These are phyloP conservation scores for Capsella rubella DNA, from an alignment of 441 rosid genomes.

Conservation along the genomic window DNA sequence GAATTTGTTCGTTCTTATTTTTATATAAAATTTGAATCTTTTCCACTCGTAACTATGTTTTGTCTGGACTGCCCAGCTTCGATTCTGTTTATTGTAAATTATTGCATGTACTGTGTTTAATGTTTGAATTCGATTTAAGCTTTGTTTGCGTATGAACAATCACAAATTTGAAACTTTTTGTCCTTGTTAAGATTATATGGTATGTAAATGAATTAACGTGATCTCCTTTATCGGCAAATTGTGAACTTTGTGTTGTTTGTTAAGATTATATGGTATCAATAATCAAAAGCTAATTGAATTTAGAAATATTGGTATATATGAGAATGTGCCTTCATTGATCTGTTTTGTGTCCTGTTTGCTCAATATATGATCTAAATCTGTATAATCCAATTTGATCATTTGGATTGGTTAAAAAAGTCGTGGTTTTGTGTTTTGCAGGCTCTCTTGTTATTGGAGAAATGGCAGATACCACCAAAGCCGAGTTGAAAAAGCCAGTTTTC, in stretches of 20 bases:
- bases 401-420: background rate
- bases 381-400: background rate
- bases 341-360: background rate
- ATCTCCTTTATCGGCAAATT: background rate
- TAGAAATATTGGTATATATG: background rate
- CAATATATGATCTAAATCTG: background rate
- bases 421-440: constrained; percentile 17
- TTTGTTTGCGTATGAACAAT: background rate
- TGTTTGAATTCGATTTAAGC: background rate
- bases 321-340: background rate
- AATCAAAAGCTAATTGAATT: background rate
- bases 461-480: constrained; percentile 69
- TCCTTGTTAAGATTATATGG: no score
- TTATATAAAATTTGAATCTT: no score
- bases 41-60: background rate
- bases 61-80: background rate
- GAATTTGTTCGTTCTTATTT: background rate
- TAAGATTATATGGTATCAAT: background rate
- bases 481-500: constrained; percentile 78
- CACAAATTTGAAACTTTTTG: no score
- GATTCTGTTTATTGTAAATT: background rate
- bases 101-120: background rate
- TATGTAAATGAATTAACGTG: background rate
- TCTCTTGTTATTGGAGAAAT: constrained; percentile 44
- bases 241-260: background rate